phyloP scores from a whole-genome alignment of 2,329 filamentous ascomycete genomes.

The Botrytis paeoniae region DNA sequence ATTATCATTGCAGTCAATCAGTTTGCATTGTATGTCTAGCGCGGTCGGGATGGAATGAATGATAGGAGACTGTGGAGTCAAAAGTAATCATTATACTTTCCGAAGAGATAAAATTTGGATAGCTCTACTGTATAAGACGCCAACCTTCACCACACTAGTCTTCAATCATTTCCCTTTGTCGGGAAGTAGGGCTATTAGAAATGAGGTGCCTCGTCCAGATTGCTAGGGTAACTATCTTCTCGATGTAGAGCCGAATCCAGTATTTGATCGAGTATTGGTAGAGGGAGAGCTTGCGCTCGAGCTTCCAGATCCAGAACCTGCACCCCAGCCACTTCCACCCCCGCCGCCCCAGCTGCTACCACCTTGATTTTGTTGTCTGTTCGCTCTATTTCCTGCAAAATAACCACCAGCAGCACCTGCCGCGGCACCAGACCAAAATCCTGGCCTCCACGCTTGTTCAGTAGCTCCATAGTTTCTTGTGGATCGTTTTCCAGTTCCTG shows the following conservation, averaged over 20 bases:
- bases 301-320: slow-evolving; percentile 23
- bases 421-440: slow-evolving; percentile 65
- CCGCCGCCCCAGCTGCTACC: slow-evolving; percentile 28
- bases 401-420: slow-evolving; percentile 69
- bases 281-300: slow-evolving; percentile 38
- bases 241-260: slow-evolving; percentile 69
- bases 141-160: background rate
- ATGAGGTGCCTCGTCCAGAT: background rate
- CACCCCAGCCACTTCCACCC: slow-evolving; percentile 22
- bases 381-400: slow-evolving; percentile 63
- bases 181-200: background rate
- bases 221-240: slow-evolving; percentile 46
- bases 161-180: too few species aligned
- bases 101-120: background rate
- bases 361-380: slow-evolving; percentile 33
- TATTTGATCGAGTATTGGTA: slow-evolving; percentile 56
- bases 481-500: slow-evolving; percentile 28
- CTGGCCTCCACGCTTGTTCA: slow-evolving; percentile 61
- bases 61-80: background rate
- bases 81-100: background rate
- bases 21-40: background rate
- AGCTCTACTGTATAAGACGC: background rate
- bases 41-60: background rate
- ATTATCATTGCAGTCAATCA: background rate
- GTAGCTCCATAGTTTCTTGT: slow-evolving; percentile 28